A percentile compares a stretch with the other conserved stretches of the same genome.
These are phyloP conservation scores for Neonectria coccinea DNA, from an alignment of 2,329 filamentous ascomycete genomes.

Conservation along the genomic window DNA sequence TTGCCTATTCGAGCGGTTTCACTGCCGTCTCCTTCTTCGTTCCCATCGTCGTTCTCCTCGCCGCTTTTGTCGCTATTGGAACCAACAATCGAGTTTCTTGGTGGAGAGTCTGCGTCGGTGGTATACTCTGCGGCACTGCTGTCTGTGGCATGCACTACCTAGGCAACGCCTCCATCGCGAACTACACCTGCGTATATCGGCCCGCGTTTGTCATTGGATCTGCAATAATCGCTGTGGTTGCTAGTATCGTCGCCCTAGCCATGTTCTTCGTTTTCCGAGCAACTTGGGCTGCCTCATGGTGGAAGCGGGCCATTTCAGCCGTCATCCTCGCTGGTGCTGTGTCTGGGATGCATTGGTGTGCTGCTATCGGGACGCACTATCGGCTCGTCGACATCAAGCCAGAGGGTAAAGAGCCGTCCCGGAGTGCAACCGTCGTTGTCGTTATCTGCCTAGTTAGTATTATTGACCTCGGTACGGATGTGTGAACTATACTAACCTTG, in stretches of 20 bases:
- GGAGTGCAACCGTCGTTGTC: constrained; percentile 77
- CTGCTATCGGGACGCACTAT: constrained; percentile 77
- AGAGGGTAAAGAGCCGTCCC: constrained; percentile 58
- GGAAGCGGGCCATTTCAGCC: constrained; percentile 77
- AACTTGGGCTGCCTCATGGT: constrained; percentile 82
- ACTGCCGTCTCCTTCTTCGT: constrained; percentile 84
- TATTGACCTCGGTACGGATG: too few species aligned
- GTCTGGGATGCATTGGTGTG: constrained; percentile 90
- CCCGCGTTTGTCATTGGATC: constrained; percentile 73
- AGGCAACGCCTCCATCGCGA: constrained; percentile 84
- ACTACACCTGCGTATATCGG: constrained; percentile 76
- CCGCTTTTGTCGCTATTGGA: constrained; percentile 78
- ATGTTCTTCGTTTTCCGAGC: constrained; percentile 83
- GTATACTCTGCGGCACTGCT: constrained; percentile 77
- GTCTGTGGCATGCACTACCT: constrained; percentile 91
- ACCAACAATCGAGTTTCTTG: constrained; percentile 68
- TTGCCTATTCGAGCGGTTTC: constrained; percentile 78
- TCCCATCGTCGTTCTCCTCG: constrained; percentile 78
- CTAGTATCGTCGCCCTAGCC: constrained; percentile 76
- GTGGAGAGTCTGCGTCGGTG: constrained; percentile 71
- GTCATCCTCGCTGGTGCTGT: constrained; percentile 78
- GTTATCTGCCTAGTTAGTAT: constrained; percentile 75
- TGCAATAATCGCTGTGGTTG: constrained; percentile 77
- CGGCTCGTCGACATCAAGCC: constrained; percentile 60
- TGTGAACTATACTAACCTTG: constrained; percentile 11